phyloP scores from a whole-genome alignment of 23 red algal genomes.

The Cyanidium caldarium region DNA sequence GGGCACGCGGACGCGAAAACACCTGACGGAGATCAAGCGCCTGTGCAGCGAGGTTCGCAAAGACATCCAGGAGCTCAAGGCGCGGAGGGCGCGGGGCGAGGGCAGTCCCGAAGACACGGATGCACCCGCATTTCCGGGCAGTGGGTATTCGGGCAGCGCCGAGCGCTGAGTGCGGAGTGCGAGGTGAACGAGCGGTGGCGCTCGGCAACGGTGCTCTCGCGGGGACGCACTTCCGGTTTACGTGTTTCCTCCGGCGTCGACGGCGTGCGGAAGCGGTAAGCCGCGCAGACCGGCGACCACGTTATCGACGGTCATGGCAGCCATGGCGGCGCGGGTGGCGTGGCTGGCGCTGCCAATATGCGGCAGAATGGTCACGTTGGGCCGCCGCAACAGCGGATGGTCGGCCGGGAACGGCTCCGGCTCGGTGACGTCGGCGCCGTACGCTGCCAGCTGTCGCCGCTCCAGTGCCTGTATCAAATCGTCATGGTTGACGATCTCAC shows the following conservation, averaged over 20 bases:
- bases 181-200: too few species aligned
- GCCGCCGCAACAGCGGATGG: constrained; percentile 22
- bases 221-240: too few species aligned
- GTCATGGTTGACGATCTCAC: constrained; percentile 76
- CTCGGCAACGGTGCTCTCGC: too few species aligned
- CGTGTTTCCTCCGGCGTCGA: too few species aligned
- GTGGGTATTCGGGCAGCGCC: too few species aligned
- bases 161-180: too few species aligned
- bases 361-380: constrained; percentile 66
- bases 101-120: too few species aligned
- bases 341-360: constrained; percentile 79
- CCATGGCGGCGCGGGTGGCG: constrained; percentile 64
- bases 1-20: not conserved
- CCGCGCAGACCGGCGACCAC: constrained; percentile 40
- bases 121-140: too few species aligned
- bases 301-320: constrained; percentile 40
- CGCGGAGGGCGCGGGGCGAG: too few species aligned
- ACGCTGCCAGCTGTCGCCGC: constrained; percentile 34
- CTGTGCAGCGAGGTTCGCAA: not conserved
- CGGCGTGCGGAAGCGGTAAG: constrained; percentile 14
- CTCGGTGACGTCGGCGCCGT: constrained; percentile 61
- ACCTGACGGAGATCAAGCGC: not conserved
- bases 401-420: constrained; percentile 66
- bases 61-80: not conserved
- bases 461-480: constrained; percentile 47